Conservation (phyloP, 2,329 filamentous ascomycete species). For the Alternaria infectoria region DNA sequence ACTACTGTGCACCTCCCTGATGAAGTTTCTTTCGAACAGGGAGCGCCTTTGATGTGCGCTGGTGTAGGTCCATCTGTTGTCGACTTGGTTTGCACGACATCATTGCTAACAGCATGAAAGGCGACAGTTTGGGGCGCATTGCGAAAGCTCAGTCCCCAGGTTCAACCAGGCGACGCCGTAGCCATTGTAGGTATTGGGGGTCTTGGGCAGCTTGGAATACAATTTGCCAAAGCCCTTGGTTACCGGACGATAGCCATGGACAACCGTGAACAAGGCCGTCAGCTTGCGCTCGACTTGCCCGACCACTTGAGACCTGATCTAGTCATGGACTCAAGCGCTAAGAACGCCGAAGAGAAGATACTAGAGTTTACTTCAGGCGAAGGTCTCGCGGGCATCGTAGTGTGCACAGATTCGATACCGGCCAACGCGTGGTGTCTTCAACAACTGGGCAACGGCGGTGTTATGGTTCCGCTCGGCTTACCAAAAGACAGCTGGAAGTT, state of each 20-base stretch:
- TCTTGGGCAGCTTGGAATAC: slow-evolving; percentile 77
- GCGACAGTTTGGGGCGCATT: slow-evolving; percentile 38
- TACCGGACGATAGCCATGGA: slow-evolving; percentile 31
- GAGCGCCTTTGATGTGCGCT: slow-evolving; percentile 46
- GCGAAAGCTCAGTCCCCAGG: slow-evolving; percentile 25
- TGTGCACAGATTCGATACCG: slow-evolving; percentile 32
- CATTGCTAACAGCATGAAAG: slow-evolving; percentile 8
- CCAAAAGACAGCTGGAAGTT: slow-evolving; percentile 35
- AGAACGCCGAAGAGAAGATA: slow-evolving; percentile 20
- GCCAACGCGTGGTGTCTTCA: slow-evolving; percentile 34
- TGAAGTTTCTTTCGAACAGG: slow-evolving; percentile 31
- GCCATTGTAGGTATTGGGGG: slow-evolving; percentile 84
- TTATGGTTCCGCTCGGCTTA: slow-evolving; percentile 33
- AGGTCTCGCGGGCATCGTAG: slow-evolving; percentile 33
- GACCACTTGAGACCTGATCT: slow-evolving; percentile 26
- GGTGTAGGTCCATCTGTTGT: slow-evolving; percentile 27
- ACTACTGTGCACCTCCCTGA: slow-evolving; percentile 34
- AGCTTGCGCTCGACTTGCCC: slow-evolving; percentile 24
- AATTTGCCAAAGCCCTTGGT: slow-evolving; percentile 62
- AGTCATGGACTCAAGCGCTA: slow-evolving; percentile 20
- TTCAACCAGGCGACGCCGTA: slow-evolving; percentile 71
- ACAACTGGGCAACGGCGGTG: slow-evolving; percentile 28
- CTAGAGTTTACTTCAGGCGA: slow-evolving; percentile 24
- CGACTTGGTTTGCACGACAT: background rate
- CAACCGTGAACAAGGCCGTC: slow-evolving; percentile 30